These are phyloP conservation scores for Phaffomyces opuntiae DNA, from an alignment of 805 yeast species.

Conservation along the genomic window DNA sequence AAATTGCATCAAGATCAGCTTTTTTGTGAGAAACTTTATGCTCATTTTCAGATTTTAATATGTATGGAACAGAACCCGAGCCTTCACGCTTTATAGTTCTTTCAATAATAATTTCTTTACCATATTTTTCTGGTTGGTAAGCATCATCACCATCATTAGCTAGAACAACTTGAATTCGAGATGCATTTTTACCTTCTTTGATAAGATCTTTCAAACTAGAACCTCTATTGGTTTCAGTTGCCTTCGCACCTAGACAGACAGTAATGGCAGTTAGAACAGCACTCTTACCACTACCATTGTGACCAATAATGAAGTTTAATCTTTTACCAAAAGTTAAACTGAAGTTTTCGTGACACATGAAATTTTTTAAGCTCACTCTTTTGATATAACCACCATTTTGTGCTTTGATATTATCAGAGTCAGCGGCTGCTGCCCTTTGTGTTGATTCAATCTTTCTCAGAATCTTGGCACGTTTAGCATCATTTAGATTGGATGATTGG, in stretches of 20 bases:
- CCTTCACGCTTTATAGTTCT: slow-evolving; percentile 48
- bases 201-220: slow-evolving; percentile 61
- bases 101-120: slow-evolving; percentile 62
- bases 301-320: slow-evolving; percentile 80
- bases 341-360: slow-evolving; percentile 87
- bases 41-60: slow-evolving; percentile 45
- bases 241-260: slow-evolving; percentile 84
- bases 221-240: slow-evolving; percentile 83
- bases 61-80: slow-evolving; percentile 44
- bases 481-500: slow-evolving; percentile 4
- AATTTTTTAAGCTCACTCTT: slow-evolving; percentile 57
- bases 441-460: slow-evolving; percentile 10
- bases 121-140: slow-evolving; percentile 57
- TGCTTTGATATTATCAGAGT: neutral
- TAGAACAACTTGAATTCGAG: slow-evolving; percentile 59
- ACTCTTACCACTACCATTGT: slow-evolving; percentile 88
- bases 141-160: slow-evolving; percentile 62
- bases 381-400: slow-evolving; percentile 57
- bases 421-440: slow-evolving; percentile 1
- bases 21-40: slow-evolving; percentile 53
- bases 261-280: slow-evolving; percentile 84
- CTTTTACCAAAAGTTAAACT: slow-evolving; percentile 69
- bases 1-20: slow-evolving; percentile 57
- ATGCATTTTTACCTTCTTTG: slow-evolving; percentile 65
- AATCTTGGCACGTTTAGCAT: slow-evolving; percentile 3